Evolutionary conservation across 176 grass and related monocot species (phyloP), one percentile per base, ranked within the genome.

Genomic region (Chloris gayana): DNA sequence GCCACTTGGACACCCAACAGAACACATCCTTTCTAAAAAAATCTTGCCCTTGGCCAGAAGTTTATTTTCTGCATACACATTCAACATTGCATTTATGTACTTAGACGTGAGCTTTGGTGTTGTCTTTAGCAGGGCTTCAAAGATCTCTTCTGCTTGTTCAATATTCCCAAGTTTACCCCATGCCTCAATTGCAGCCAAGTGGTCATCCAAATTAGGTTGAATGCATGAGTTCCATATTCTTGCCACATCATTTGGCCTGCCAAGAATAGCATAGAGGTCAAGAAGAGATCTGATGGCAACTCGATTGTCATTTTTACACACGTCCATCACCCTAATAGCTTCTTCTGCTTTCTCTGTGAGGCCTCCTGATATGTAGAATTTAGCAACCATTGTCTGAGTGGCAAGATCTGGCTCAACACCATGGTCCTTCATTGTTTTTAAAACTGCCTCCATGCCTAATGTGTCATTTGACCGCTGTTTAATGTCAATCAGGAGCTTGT

Each of bases 401-500:
- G 60, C 33, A 81, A 85, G 35, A 73, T 83, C 78, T 30, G 88
- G 88, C 85, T 88, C 64, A 67, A 89, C 17, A 32, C 81, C 94
- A 72, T 85, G 69, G 38, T 60, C 61, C 51, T 91, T 87, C 94
- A 97, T 93, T 22, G 22, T 25, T 18, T 89, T 85, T 72, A 93
- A 67, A 67, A 97, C 29, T 9, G 64, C 6, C 76, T 97, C 91
- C 60, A 97, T 89, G 57, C 88, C 91, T 90, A 73, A 30, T 71
- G 76, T 80, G 63, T 97, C 94, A 75, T 89, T 88, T 64, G 86
- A 80, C 49, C 80, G 86, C 41, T 84, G 86, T 84, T 93, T 97
- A 46, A 86, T 73, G 70, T 91, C 88, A 58, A 97, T 89, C 67
- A 97, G 47, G 74, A 97, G 50, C 76, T 85, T 93, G 85, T 97